Conservation (phyloP, 140 eudicot genomes). For the Cichorium intybus region DNA sequence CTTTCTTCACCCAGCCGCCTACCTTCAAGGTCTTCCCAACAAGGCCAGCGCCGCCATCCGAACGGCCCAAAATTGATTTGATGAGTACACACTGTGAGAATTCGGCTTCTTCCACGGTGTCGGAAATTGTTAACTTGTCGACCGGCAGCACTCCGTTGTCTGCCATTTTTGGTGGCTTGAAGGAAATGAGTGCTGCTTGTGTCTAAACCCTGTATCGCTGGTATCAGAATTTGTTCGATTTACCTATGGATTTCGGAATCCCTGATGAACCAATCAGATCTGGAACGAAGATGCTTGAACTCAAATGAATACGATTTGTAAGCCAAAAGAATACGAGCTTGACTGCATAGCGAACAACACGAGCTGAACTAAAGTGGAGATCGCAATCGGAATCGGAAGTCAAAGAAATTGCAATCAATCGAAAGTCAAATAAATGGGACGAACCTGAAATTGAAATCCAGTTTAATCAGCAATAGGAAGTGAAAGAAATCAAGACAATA, state of each 20-base stretch:
- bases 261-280: conserved; percentile 44
- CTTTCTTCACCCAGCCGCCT: conserved; percentile 96
- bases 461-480: too few relatives aligned
- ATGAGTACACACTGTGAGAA: conserved; percentile 73
- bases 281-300: too few relatives aligned
- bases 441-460: too few relatives aligned
- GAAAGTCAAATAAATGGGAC: too few relatives aligned
- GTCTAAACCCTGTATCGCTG: conserved; percentile 19
- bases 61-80: conserved; percentile 51
- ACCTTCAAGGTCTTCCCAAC: conserved; percentile 52
- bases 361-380: too few relatives aligned
- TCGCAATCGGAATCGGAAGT: too few relatives aligned
- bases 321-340: too few relatives aligned
- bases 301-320: too few relatives aligned
- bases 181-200: not conserved
- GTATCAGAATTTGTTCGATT: conserved; percentile 21
- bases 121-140: conserved; percentile 31
- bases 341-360: too few relatives aligned
- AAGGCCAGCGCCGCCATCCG: conserved; percentile 76
- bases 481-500: too few relatives aligned
- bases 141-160: conserved; percentile 31
- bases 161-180: conserved; percentile 35
- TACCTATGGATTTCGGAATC: conserved; percentile 32
- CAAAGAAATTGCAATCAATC: too few relatives aligned
- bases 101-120: conserved; percentile 34